These are phyloP conservation scores for Dichotomopilus funicola DNA, from an alignment of 2,329 filamentous ascomycete species.

Conservation along the genomic window DNA sequence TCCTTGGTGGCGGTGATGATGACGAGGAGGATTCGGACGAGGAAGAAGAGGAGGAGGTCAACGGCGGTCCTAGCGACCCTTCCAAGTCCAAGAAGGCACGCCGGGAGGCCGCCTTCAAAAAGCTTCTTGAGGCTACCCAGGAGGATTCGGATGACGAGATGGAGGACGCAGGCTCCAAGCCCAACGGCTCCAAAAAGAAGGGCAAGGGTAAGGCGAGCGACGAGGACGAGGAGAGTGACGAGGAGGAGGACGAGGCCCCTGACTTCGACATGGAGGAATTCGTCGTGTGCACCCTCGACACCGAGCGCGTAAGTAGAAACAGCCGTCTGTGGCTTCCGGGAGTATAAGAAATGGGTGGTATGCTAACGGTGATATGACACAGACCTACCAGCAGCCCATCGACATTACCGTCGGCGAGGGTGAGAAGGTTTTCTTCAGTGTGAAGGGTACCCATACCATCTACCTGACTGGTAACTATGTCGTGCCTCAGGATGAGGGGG, in stretches of 20 bases:
- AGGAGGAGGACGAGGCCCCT: slow-evolving; percentile 56
- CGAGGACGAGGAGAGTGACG: slow-evolving; percentile 52
- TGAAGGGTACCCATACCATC: slow-evolving; percentile 81
- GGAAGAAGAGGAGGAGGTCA: slow-evolving; percentile 65
- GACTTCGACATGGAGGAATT: slow-evolving; percentile 74
- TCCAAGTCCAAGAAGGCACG: slow-evolving; percentile 82
- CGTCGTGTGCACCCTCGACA: slow-evolving; percentile 92
- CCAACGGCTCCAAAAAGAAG: slow-evolving; percentile 51
- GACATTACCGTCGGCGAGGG: slow-evolving; percentile 86
- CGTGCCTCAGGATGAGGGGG: slow-evolving; percentile 59
- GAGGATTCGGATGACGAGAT: slow-evolving; percentile 64
- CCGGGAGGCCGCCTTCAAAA: slow-evolving; percentile 68
- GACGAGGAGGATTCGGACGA: slow-evolving; percentile 46
- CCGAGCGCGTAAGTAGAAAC: slow-evolving; percentile 64
- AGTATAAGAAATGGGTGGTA: not conserved
- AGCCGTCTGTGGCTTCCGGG: too few species aligned
- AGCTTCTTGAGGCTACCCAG: slow-evolving; percentile 64
- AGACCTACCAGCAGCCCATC: slow-evolving; percentile 93
- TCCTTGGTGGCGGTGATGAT: slow-evolving; percentile 46
- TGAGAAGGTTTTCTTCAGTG: slow-evolving; percentile 88
- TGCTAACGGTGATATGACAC: slow-evolving; percentile 24
- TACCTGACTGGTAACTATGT: slow-evolving; percentile 97
- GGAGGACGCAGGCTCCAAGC: slow-evolving; percentile 59
- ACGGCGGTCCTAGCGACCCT: slow-evolving; percentile 87
- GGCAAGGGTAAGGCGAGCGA: slow-evolving; percentile 61